A percentile compares a stretch with the other conserved stretches of the same genome.
Conservation (phyloP, 1,284 basidiomycete genomes). For the Cystobasidiaceae sp. region DNA sequence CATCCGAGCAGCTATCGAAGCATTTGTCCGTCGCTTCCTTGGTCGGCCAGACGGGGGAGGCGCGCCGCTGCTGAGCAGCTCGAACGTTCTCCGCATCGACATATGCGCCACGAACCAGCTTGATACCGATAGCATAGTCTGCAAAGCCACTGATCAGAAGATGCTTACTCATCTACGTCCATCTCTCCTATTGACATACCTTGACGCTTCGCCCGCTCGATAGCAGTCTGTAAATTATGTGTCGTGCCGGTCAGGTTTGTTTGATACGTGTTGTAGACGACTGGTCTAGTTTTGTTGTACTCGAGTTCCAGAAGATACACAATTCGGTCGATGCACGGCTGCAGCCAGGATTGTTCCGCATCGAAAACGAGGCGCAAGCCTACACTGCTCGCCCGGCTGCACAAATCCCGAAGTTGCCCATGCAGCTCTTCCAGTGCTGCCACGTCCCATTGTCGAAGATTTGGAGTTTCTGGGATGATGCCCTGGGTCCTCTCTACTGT, state of each 20-base stretch:
- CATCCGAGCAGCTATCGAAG: conserved; percentile 64
- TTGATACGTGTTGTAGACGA: conserved; percentile 43
- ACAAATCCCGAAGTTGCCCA: conserved; percentile 33
- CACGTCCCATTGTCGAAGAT: too few relatives aligned
- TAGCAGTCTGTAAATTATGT: not conserved
- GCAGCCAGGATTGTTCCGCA: conserved; percentile 42
- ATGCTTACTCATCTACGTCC: not conserved
- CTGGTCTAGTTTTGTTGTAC: conserved; percentile 38
- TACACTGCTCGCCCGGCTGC: conserved; percentile 30
- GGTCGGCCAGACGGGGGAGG: conserved; percentile 55
- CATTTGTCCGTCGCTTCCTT: conserved; percentile 74
- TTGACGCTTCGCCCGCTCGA: not conserved
- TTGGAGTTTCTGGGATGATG: too few relatives aligned
- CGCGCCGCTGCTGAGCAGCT: conserved; percentile 42
- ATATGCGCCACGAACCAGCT: conserved; percentile 93
- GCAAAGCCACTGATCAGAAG: conserved; percentile 54
- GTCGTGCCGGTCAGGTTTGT: conserved; percentile 13
- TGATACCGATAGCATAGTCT: conserved; percentile 78
- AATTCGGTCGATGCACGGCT: conserved; percentile 38
- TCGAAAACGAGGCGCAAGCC: conserved; percentile 42
- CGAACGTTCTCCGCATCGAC: conserved; percentile 64
- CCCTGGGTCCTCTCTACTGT: conserved; percentile 9
- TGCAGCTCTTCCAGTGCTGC: conserved; percentile 36
- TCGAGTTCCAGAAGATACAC: conserved; percentile 37
- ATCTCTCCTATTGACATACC: not conserved